Evolutionary conservation across 257 asterid species (phyloP), one percentile per base, ranked within the genome.

Genomic region (Penstemon davidsonii): DNA sequence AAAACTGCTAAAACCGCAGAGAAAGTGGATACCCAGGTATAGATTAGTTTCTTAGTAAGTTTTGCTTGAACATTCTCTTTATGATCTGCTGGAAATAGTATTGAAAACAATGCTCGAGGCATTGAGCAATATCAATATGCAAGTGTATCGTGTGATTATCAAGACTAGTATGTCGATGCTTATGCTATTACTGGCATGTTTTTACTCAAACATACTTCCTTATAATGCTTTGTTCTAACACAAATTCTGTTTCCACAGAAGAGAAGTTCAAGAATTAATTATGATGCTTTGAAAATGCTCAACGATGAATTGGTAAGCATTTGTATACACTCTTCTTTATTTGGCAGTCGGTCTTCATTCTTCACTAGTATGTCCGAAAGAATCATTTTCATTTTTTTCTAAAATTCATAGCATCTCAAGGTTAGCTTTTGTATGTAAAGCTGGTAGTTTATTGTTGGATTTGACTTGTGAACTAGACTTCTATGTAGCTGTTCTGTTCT

Each of bases 201-300:
- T 15, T 15, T 15, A 15, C 18, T 15, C 18, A 15, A 15, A 15
- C 18, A 15, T 15, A 15, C 18, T 36, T 66, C 6, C 56, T 64
- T 53, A 68, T 33, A 45, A 33, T 54, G 49, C 52, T 6, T 72
- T 54, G 42, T 42, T 54, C 47, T 66, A 3, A 46, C 52, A 46
- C 64, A 43, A 53, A 64, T 62, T 62, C 67, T 55, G 49, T 64
- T 58, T 71, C 53, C 54, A 38, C 84, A 86, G 92, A 75, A 53
- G 61, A 72, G 36, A 70, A 84, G 86, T 70, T 73, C 87, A 3
- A 86, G 62, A 79, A 74, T 86, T 47, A 82, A 86, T 66, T 84
- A 79, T 55, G 86, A 78, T 53, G 89, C 82, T 61, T 58, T 86
- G 69, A 70, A 67, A 67, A 52, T 56, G 41, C 74, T 84, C 10